These are phyloP conservation scores for Ophiostoma quercus DNA, from an alignment of 2,329 filamentous ascomycete species.

Conservation along the genomic window DNA sequence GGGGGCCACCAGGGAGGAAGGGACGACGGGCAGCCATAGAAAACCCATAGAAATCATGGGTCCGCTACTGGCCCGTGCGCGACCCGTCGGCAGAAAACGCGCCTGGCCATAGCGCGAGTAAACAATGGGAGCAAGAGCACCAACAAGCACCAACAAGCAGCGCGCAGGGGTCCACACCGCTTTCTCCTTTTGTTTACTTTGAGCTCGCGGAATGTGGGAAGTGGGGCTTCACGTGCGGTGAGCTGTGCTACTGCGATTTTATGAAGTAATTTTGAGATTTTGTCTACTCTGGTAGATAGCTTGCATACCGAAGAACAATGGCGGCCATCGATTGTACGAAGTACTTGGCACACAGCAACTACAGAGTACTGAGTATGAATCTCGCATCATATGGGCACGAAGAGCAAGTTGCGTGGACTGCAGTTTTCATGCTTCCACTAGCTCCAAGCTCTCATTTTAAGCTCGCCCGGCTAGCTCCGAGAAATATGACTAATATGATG, in stretches of 20 bases:
- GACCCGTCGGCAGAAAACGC: slow-evolving; percentile 22
- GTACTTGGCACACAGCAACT: no score
- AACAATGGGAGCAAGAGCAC: slow-evolving; percentile 10
- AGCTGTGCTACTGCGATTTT: neutral
- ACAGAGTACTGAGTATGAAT: no score
- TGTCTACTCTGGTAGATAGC: slow-evolving; percentile 2
- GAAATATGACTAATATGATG: neutral
- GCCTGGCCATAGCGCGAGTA: slow-evolving; percentile 23
- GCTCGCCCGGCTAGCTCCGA: neutral
- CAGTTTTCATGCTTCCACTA: neutral
- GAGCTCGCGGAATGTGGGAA: slow-evolving; percentile 14
- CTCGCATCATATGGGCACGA: neutral
- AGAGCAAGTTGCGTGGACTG: neutral
- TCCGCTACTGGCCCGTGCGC: slow-evolving; percentile 25
- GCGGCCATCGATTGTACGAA: no score
- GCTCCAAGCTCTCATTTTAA: neutral
- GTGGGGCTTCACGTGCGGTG: slow-evolving; percentile 6
- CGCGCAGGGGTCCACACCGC: slow-evolving; percentile 7
- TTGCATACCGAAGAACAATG: neutral
- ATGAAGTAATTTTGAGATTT: neutral
- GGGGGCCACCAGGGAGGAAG: slow-evolving; percentile 17
- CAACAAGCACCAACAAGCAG: neutral
- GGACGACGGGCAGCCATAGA: slow-evolving; percentile 6
- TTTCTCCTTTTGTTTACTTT: slow-evolving; percentile 17
- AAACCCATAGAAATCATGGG: slow-evolving; percentile 16